Percentiles rank a stretch among this genome's conserved stretches.
Evolutionary conservation across 2,329 filamentous ascomycete species (phyloP).

Genomic region (Coniochaeta sp.): DNA sequence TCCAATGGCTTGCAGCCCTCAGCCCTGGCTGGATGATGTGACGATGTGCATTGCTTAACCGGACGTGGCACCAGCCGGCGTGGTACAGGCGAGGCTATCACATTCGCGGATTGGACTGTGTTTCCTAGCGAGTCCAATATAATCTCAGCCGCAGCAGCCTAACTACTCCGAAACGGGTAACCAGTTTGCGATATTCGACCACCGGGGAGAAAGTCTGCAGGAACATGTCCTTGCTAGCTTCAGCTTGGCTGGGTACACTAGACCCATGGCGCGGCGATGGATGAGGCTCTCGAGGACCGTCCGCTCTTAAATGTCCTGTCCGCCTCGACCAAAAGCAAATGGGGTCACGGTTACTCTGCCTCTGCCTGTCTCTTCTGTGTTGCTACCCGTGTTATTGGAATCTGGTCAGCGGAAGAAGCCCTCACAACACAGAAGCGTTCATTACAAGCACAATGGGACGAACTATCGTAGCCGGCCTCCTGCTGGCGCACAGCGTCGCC

Average conservation of each 20-base stretch:
- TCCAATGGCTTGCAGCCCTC: too few species aligned
- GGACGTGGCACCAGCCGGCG: neutral
- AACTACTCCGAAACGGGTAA: neutral
- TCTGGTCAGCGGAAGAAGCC: neutral
- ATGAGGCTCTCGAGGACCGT: neutral
- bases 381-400: neutral
- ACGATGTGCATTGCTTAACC: neutral
- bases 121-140: neutral
- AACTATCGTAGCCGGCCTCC: neutral
- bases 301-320: neutral
- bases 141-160: neutral
- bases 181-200: neutral
- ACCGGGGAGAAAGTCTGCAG: neutral
- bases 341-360: neutral
- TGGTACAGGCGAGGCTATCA: neutral
- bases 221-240: neutral
- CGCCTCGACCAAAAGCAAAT: neutral
- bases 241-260: neutral
- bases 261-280: neutral
- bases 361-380: neutral
- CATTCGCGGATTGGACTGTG: neutral
- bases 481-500: neutral
- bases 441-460: neutral
- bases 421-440: neutral
- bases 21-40: too few species aligned